Conservation (phyloP, 139 green algal genomes). For the Trebouxia sp. region DNA sequence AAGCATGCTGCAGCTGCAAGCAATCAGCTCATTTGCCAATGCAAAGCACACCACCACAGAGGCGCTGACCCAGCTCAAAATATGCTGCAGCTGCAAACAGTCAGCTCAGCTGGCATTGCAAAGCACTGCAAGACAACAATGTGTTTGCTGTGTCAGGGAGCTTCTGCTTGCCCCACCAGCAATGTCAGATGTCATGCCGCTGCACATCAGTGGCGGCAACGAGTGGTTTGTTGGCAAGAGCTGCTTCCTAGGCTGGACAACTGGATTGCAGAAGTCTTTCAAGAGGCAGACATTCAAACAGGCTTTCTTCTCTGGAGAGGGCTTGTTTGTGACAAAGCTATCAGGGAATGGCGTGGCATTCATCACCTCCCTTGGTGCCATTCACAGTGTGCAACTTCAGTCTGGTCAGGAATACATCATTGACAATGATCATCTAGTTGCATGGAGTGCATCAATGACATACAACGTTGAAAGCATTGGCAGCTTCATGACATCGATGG, state of each 20-base stretch:
- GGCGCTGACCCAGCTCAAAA: no score
- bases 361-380: constrained; percentile 7
- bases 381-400: background rate
- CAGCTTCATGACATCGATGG: constrained; percentile 13
- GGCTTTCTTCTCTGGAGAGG: background rate
- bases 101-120: no score
- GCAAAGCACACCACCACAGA: no score
- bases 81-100: no score
- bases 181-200: background rate
- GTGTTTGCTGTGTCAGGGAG: no score
- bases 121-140: no score
- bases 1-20: no score
- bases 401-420: background rate
- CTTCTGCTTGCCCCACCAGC: background rate
- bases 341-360: background rate
- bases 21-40: no score
- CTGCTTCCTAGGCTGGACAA: background rate
- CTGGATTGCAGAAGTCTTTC: constrained; percentile 2
- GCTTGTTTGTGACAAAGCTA: background rate
- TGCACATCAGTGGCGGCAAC: background rate
- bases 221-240: constrained; percentile 6
- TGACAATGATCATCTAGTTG: constrained; percentile 8
- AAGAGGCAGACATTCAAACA: background rate
- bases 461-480: constrained; percentile 1
- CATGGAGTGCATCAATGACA: background rate